Conservation (phyloP, 208 protist species). For the Acanthamoeba royreba region DNA sequence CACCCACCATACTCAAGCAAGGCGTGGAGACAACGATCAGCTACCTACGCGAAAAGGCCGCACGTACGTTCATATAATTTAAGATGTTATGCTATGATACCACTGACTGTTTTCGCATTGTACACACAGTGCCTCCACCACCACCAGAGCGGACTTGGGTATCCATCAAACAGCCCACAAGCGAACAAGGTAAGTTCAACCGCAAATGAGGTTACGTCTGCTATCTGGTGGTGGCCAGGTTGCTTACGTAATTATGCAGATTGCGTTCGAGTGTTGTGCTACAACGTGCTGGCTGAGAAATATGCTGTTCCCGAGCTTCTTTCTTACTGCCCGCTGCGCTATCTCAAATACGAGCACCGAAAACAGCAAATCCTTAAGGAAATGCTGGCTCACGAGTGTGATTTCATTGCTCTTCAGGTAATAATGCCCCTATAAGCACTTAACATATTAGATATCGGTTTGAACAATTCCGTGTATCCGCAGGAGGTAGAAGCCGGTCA, state of each 20-base stretch:
- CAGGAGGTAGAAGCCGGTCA: conserved; percentile 57
- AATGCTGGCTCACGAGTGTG: conserved; percentile 46
- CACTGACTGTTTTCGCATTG: neutral
- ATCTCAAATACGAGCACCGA: conserved; percentile 59
- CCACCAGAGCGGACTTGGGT: conserved; percentile 48
- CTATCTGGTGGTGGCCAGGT: neutral
- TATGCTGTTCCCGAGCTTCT: conserved; percentile 62
- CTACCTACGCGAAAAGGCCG: neutral
- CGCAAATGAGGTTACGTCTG: too few relatives aligned
- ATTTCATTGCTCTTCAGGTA: conserved; percentile 67
- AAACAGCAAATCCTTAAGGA: conserved; percentile 62
- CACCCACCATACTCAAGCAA: neutral
- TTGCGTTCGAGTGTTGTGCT: conserved; percentile 57
- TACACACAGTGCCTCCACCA: neutral
- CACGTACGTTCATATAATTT: too few relatives aligned
- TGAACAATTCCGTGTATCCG: neutral
- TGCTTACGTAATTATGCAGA: neutral
- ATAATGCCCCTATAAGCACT: neutral
- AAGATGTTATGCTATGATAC: too few relatives aligned
- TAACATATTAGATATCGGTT: neutral
- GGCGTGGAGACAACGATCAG: neutral
- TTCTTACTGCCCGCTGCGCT: conserved; percentile 59
- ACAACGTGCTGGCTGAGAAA: conserved; percentile 66
- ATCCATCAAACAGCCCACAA: neutral
- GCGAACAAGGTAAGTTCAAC: neutral